Percentiles rank a stretch among this genome's conserved stretches.
Conservation (phyloP, 2,329 filamentous ascomycete species). For the Sordariomycetes sp. region DNA sequence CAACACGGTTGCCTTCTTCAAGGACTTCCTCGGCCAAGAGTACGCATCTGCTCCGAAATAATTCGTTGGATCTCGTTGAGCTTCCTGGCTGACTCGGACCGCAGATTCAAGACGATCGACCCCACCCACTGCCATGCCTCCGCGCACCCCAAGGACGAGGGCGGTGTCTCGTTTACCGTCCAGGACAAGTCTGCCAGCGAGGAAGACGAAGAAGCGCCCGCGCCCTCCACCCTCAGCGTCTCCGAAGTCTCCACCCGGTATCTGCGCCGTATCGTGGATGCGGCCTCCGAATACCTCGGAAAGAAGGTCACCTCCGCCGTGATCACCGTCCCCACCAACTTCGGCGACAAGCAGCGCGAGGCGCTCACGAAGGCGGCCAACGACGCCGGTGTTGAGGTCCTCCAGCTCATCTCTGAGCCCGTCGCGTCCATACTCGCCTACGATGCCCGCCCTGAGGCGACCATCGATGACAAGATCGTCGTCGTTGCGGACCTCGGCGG, state of each 20-base stretch:
- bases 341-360: slow-evolving; percentile 74
- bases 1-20: slow-evolving; percentile 93
- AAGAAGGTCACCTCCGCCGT: slow-evolving; percentile 92
- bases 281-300: slow-evolving; percentile 85
- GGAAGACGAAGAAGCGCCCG: slow-evolving; percentile 40
- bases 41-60: slow-evolving; percentile 30
- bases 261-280: slow-evolving; percentile 67
- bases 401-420: slow-evolving; percentile 89
- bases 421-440: slow-evolving; percentile 83
- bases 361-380: slow-evolving; percentile 70
- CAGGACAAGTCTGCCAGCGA: slow-evolving; percentile 61
- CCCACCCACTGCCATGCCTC: slow-evolving; percentile 90
- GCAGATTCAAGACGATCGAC: slow-evolving; percentile 81
- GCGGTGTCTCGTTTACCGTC: slow-evolving; percentile 70
- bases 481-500: slow-evolving; percentile 90
- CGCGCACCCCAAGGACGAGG: slow-evolving; percentile 71
- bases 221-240: slow-evolving; percentile 56
- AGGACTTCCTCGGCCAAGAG: slow-evolving; percentile 92
- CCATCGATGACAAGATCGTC: slow-evolving; percentile 73
- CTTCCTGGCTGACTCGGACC: not conserved
- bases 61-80: slow-evolving; percentile 1
- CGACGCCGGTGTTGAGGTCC: slow-evolving; percentile 72
- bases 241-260: slow-evolving; percentile 78
- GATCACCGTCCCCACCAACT: slow-evolving; percentile 89
- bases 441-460: slow-evolving; percentile 70